phyloP scores from a whole-genome alignment of 2,329 filamentous ascomycete species.

The Aspergillus eucalypticola region DNA sequence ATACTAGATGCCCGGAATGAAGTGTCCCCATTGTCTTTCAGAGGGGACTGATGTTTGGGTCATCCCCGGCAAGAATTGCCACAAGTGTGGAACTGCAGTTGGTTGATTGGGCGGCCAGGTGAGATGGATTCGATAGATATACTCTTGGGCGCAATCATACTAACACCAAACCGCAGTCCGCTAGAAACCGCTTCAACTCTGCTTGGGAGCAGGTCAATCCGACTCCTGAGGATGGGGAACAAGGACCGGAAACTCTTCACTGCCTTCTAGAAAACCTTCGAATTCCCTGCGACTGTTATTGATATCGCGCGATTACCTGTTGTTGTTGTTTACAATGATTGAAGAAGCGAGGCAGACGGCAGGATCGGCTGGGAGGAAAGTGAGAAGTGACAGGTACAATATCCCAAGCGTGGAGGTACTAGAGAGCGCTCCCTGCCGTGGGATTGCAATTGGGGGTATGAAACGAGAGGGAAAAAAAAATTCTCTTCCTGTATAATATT shows the following conservation, averaged over 20 bases:
- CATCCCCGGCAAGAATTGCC: conserved; percentile 49
- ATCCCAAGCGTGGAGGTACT: too few relatives aligned
- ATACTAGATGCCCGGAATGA: conserved; percentile 47
- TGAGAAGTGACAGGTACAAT: too few relatives aligned
- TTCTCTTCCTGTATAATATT: too few relatives aligned
- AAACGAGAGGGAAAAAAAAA: too few relatives aligned
- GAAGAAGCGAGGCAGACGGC: not conserved
- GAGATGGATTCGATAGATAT: not conserved
- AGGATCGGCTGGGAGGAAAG: not conserved
- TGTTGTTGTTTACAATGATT: not conserved
- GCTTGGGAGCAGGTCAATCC: not conserved
- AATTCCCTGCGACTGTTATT: not conserved
- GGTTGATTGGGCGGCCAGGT: conserved; percentile 18
- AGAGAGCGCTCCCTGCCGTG: too few relatives aligned
- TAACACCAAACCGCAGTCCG: not conserved
- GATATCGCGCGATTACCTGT: not conserved
- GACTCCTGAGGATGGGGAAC: not conserved
- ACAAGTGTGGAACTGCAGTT: conserved; percentile 42
- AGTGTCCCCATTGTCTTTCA: conserved; percentile 41
- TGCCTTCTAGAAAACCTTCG: not conserved
- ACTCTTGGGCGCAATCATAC: too few relatives aligned
- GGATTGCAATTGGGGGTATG: too few relatives aligned
- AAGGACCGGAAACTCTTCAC: not conserved
- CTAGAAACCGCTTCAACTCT: not conserved
- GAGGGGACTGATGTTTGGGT: conserved; percentile 46